Base-by-base conservation (phyloP, 2,329 filamentous ascomycete genomes). In the Pseudocercospora ulei region DNA sequence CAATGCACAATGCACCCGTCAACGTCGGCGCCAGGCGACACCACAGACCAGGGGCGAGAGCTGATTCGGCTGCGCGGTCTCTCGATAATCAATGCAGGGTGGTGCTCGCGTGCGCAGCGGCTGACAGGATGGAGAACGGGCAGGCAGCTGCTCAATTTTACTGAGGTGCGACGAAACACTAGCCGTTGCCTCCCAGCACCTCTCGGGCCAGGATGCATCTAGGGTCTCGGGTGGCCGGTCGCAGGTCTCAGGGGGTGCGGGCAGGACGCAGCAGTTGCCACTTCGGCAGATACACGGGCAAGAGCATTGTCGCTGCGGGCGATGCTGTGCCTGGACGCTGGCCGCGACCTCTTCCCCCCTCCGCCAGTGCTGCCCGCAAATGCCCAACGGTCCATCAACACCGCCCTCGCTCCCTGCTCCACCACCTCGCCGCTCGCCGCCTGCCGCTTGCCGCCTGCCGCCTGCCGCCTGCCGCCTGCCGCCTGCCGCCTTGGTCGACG, bases 111-210 rank as follows among this genome's bases (percentile, higher is more conserved):
- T 33, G 22, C 3, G 29, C 29, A 18, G 29, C 29, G 29, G 29
- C 29, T 33, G 29, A 33, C 12, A 16, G 27, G 14, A 33, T 22
- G 18, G 30, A 33, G 17, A 33, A 22, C 12, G 24, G 12, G 24
- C 24, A 23, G 16, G 16, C 30, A 12, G 17, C 30, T 22, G n/a
- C 30, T 33, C 30, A 33, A 33, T 20, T 33, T 33, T 11, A 18
- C 18, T 18, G 29, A 33, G 29, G 29, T 33, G n/a, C 29, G 17
- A 23, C 30, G 30, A 33, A 33, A 33, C 30, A 22, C 19, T 19
- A 19, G 18, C 18, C 13, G 30, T 33, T 33, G 30, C 19, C 16
- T 33, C 30, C 30, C 18, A 33, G 30, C n/a, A 9, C 23, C n/a
- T 26, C n/a, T 26, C 24, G 11, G 7, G 16, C 28, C 28, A 16